Evolutionary conservation across 768 basidiomycete species (phyloP), one percentile per base, ranked within the genome.

Genomic region (Lentinus brumalis): DNA sequence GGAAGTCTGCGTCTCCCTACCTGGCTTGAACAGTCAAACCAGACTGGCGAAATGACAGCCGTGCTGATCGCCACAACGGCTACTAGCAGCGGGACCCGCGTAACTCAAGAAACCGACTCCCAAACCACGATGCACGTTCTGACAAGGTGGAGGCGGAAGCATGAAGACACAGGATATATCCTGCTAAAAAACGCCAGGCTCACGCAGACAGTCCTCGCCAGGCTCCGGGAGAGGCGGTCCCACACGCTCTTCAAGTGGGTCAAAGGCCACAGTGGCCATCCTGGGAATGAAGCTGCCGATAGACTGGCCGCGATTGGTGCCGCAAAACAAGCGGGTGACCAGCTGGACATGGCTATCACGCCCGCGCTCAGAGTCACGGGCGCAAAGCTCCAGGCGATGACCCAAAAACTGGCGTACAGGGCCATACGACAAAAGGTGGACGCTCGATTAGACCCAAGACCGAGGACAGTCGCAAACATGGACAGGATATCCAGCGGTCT

Each of bases 141-240:
- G 9, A 62, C 67, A 3, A 30, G 52, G 16, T 44, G 65, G 55
- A 46, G 65, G 0, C 6, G 29, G 0, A 46, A 51, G 1, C 67
- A 69, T 64, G 74, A 77, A 45, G 66, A 76, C 44, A 11, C 14
- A 0, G 74, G 76, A 0, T 78, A 64, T 66, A 67, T 71, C 0
- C 53, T 45, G 0, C 49, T 64, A 0, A 16, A 39, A 1, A 75
- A 77, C 42, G 50, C 16, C 4, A 14, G 1, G 1, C 2, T 60
- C 14, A 40, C 21, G 12, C 18, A 12, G 15, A 39, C 40, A 2
- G 21, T 18, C 1, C 2, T 60, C 8, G 53, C 46, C 1, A 30
- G 16, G 18, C 35, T 50, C 2, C 35, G 46, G 11, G 1, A 3
- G 1, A 8, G 59, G n/a, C 30, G 26, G 30, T 52, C 59, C 15